phyloP scores from a whole-genome alignment of 352 stramenopile genomes.

The Globisporangium megalacanthum region DNA sequence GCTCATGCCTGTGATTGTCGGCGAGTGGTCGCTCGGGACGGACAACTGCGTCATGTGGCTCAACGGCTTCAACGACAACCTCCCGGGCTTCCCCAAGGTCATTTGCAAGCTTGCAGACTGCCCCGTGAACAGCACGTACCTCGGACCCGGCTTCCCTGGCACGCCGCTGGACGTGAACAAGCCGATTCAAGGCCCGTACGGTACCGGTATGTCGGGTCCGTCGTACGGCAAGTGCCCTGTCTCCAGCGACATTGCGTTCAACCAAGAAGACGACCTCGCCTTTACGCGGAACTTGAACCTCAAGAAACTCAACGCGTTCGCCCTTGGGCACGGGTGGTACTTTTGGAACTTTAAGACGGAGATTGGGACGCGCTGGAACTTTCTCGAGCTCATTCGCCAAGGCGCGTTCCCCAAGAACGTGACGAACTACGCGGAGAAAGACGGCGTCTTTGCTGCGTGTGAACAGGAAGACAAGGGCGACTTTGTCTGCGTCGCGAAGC shows the following conservation, averaged over 20 bases:
- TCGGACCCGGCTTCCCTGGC: slow-evolving; percentile 83
- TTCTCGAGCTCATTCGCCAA: slow-evolving; percentile 62
- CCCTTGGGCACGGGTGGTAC: slow-evolving; percentile 90
- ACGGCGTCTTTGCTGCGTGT: slow-evolving; percentile 63
- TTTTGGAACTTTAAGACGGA: slow-evolving; percentile 96
- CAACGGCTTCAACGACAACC: slow-evolving; percentile 87
- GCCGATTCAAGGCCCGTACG: slow-evolving; percentile 81
- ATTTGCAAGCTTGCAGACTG: slow-evolving; percentile 87
- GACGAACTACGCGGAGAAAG: slow-evolving; percentile 43
- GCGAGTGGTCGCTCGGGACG: slow-evolving; percentile 91
- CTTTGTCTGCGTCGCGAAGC: slow-evolving; percentile 65
- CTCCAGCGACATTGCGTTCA: slow-evolving; percentile 77
- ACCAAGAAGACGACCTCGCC: slow-evolving; percentile 74
- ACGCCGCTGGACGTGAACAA: slow-evolving; percentile 86
- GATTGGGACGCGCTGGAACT: slow-evolving; percentile 88
- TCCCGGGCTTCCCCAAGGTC: slow-evolving; percentile 90
- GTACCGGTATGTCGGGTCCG: slow-evolving; percentile 75
- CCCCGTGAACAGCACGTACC: slow-evolving; percentile 80
- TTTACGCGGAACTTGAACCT: slow-evolving; percentile 78
- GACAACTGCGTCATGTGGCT: slow-evolving; percentile 85
- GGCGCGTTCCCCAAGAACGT: slow-evolving; percentile 74
- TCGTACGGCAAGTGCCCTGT: slow-evolving; percentile 86
- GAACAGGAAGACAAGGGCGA: slow-evolving; percentile 66
- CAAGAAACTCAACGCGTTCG: slow-evolving; percentile 93
- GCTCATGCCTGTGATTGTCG: slow-evolving; percentile 93